Percentiles rank a stretch among this genome's conserved stretches.
phyloP scores from a whole-genome alignment of 176 grass and related monocot species.

The Phoenix roebelenii region DNA sequence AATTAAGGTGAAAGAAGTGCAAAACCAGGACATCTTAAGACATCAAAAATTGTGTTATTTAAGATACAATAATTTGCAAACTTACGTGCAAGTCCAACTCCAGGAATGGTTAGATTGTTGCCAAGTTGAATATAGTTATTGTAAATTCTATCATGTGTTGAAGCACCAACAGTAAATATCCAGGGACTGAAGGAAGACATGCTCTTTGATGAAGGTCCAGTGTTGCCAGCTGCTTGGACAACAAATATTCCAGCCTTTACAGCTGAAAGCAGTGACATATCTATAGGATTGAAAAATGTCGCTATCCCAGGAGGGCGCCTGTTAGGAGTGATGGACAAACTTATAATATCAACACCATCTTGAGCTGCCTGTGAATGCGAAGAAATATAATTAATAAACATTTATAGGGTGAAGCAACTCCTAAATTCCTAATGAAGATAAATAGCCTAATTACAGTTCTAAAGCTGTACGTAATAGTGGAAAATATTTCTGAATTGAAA shows the following conservation, averaged over 20 bases:
- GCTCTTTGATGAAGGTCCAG: slow-evolving; percentile 82
- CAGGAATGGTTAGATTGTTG: slow-evolving; percentile 79
- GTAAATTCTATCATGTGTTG: slow-evolving; percentile 90
- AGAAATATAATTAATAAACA: not conserved
- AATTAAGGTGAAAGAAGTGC: too few species aligned
- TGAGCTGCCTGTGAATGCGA: slow-evolving; percentile 69
- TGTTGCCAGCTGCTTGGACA: slow-evolving; percentile 96
- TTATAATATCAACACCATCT: slow-evolving; percentile 92
- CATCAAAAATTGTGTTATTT: not conserved
- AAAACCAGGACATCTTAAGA: not conserved
- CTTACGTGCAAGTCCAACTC: slow-evolving; percentile 95
- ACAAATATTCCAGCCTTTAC: slow-evolving; percentile 90
- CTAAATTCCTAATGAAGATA: too few species aligned
- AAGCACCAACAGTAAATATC: slow-evolving; percentile 96
- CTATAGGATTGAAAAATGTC: slow-evolving; percentile 98
- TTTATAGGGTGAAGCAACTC: not conserved
- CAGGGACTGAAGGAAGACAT: slow-evolving; percentile 92
- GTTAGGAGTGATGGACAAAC: slow-evolving; percentile 96
- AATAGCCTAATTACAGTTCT: too few species aligned
- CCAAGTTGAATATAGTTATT: slow-evolving; percentile 75
- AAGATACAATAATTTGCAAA: slow-evolving; percentile 3
- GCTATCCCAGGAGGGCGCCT: slow-evolving; percentile 78
- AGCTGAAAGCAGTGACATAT: slow-evolving; percentile 85
- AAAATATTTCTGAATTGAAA: too few species aligned
- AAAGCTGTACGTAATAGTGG: too few species aligned